Percentiles rank a stretch among this genome's conserved stretches.
phyloP scores from a whole-genome alignment of 352 stramenopile genomes.

The Elongisporangium anandrum region DNA sequence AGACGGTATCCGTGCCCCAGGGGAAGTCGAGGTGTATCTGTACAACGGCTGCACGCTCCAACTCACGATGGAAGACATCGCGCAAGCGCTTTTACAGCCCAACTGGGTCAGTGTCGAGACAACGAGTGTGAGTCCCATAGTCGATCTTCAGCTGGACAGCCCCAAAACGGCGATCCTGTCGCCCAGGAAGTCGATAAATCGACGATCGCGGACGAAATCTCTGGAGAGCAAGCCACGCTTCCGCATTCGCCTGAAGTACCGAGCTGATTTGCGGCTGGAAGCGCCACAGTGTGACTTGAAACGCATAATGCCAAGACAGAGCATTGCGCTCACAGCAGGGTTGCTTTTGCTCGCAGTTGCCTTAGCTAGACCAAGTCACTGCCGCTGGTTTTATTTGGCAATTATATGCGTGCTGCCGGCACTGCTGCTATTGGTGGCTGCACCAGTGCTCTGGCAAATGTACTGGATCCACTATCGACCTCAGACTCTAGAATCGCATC shows the following conservation, averaged over 20 bases:
- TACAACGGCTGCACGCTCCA: conserved; percentile 23
- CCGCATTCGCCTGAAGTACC: background rate
- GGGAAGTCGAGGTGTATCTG: conserved; percentile 15
- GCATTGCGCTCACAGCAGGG: background rate
- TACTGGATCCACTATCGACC: conserved; percentile 15
- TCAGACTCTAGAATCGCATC: conserved; percentile 18
- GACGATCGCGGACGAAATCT: background rate
- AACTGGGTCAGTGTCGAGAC: conserved; percentile 1
- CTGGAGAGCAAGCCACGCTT: background rate
- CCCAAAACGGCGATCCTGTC: background rate
- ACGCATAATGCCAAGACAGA: background rate
- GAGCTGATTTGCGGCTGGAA: background rate
- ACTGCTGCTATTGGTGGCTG: conserved; percentile 8
- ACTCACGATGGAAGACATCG: conserved; percentile 29
- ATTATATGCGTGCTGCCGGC: background rate
- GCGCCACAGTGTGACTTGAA: background rate
- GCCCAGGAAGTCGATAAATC: background rate
- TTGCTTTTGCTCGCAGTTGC: background rate
- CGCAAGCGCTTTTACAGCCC: conserved; percentile 16
- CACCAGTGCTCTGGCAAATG: conserved; percentile 21
- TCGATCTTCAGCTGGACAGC: background rate
- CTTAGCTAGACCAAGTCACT: background rate
- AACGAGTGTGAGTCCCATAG: background rate
- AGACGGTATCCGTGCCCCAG: conserved; percentile 11
- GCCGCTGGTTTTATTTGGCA: background rate